Base-by-base conservation (phyloP, 768 basidiomycete genomes). In the Psilocybe tampanensis region DNA sequence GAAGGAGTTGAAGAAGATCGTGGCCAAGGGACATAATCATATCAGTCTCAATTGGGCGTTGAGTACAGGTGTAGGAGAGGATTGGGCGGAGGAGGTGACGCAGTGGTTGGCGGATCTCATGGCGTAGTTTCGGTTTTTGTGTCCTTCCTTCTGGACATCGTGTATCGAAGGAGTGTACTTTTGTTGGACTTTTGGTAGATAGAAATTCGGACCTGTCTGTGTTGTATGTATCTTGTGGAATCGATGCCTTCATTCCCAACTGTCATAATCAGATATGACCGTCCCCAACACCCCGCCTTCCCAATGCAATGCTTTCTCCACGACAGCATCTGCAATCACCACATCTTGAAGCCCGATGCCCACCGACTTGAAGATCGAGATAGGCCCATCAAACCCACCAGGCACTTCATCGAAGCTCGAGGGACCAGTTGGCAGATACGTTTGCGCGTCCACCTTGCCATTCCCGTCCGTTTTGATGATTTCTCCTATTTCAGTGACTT, bases 301-400 rank as follows among this genome's bases (percentile, higher is more conserved):
- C 64, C 79, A 70, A 52, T 74, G 65, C 62, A 84, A 73, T 1
- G 93, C 92, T 50, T 77, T 78, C 3, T 80, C 71, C 2, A 93
- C 80, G 1, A 94, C 83, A 2, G 88, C 81, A 53, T 73, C 78
- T 9, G 92, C 86, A 56, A 95, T 91, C 0, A 87, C 90, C 4
- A 92, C 90, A 61, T 96, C 94, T 64, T 95, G 94, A n/a, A 92
- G 71, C 1, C 90, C 92, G 6, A 94, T 71, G 2, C 94, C 94
- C 5, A 95, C 94, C 0, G 89, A 90, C 72, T 95, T 95, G 81
- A 93, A 95, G 24, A 95, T 78, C 1, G 88, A 90, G 11, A 94
- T 77, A 0, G 80, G 77, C 0, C 82, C 84, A 3, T 67, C 60
- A 22, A 67, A 24, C 47, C 62, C 22, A 60, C 47, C 11, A 44